Evolutionary conservation across 352 stramenopile genomes (phyloP), one percentile per base, ranked within the genome.

Genomic region (Globisporangium mamillatum): DNA sequence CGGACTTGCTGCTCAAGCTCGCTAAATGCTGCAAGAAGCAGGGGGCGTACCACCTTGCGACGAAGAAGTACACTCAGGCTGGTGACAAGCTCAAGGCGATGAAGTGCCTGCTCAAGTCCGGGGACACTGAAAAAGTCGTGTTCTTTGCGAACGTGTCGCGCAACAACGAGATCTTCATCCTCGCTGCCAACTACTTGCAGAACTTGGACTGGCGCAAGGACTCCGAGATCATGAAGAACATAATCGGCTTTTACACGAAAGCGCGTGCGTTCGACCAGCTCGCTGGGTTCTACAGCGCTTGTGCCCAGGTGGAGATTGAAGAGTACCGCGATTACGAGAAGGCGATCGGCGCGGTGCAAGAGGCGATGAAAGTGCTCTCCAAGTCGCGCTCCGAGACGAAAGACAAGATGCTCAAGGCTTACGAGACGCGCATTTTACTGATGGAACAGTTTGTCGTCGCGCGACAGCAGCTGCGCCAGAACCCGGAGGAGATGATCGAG

Each of bases 61-160:
- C 91, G 38, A 98, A 98, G 67, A 98, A 98, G 65, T 99, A 98
- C 75, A 98, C 95, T 0, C 90, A 98, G 69, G 94, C 94, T 1
- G 94, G 93, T 16, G 86, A 98, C 63, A 94, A 93, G 22, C 73
- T 97, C 24, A 90, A 96, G 63, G 96, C 94, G 18, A 97, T 99
- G 82, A 98, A 98, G 72, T 98, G 95, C 68, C 74, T 99, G 61
- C 80, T 99, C 60, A 97, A 97, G 74, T 97, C 87, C 18, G 96
- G 95, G 20, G 93, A 99, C 72, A 98, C 91, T 22, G 96, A 98
- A 70, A 97, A 96, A 58, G 81, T 95, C n/a, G 90, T 98, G 38
- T 97, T 97, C 74, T 99, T 98, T 67, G 93, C 96, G 44, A 97
- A 93, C 63, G 84, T 98, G 8, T 97, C 84, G 10, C 81, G 94